Evolutionary conservation across 345 rosid genomes (phyloP), one percentile per base, ranked within the genome.

Genomic region (Lagerstroemia speciosa): DNA sequence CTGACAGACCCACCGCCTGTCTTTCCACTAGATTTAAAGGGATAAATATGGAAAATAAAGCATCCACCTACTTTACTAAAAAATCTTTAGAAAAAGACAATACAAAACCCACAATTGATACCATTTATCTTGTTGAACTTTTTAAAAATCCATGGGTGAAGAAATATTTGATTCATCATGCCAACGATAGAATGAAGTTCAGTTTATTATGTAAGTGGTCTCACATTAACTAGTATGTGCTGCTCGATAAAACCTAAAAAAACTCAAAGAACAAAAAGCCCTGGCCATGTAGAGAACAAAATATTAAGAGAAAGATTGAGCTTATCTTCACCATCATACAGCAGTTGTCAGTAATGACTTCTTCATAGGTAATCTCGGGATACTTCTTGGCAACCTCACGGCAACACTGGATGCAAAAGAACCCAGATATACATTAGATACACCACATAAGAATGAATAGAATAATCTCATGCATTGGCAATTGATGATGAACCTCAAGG

Each of bases 371-470:
- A 52, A 92, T 90, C 78, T 95, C 99, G 29, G 99, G 99, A 71
- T 92, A 95, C 85, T 92, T 92, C 84, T 86, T 90, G 0, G 99
- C 97, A 72, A 95, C 99, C 83, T 95, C 99, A 57, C 99, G 97
- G 72, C 99, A 95, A 81, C 99, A 92, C 99, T 95, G 84, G 73
- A 78, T 73, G 40, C 67, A 65, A 65, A 16, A 65, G 32, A 43
- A 58, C 20, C 63, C 50, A 38, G 40, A 17, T 17, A 24, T 29
- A 65, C 30, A 43, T 65, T 37, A 65, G 33, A 38, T 65, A 40
- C 26, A 38, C 27, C 33, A 34, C 5, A 38, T 30, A 20, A 27
- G 40, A 40, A 26, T 38, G 46, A n/a, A 65, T 6, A n/a, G 40
- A 15, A n/a, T 38, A 7, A 22, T 19, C n/a, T 37, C 32, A 26